Evolutionary conservation across 805 yeast genomes (phyloP).

Genomic region (Schwanniomyces vanrijiae): DNA sequence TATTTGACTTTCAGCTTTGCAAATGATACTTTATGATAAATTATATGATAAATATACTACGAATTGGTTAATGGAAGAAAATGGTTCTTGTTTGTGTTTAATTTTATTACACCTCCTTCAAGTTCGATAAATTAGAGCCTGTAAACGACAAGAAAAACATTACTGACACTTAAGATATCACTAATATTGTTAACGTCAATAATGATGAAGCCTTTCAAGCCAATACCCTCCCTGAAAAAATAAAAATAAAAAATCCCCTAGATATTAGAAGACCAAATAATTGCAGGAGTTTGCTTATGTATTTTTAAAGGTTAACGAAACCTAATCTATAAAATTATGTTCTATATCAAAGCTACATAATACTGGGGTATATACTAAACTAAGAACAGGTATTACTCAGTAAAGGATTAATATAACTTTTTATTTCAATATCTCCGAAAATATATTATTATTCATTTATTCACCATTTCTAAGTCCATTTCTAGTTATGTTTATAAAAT

Average conservation of each 20-base stretch:
- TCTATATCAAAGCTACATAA: conserved; percentile 50
- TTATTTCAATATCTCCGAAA: conserved; percentile 37
- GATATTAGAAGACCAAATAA: conserved; percentile 49
- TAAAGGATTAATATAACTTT: conserved; percentile 50
- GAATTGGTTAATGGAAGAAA: conserved; percentile 50
- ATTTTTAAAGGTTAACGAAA: conserved; percentile 43
- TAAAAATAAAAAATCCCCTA: conserved; percentile 41
- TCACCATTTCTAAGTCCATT: conserved; percentile 14
- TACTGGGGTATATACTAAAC: conserved; percentile 54
- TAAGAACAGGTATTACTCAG: conserved; percentile 50
- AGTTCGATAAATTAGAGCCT: conserved; percentile 36
- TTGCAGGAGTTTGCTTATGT: conserved; percentile 59
- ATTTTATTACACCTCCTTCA: conserved; percentile 61
- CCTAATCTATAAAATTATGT: conserved; percentile 33
- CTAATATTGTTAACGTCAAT: conserved; percentile 46
- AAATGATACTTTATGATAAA: conserved; percentile 54
- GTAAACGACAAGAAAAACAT: conserved; percentile 21
- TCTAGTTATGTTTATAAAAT: conserved; percentile 7
- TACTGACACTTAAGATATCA: conserved; percentile 38
- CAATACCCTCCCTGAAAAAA: too few relatives aligned
- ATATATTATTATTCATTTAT: conserved; percentile 18
- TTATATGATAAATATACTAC: conserved; percentile 61
- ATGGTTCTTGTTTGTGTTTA: conserved; percentile 59
- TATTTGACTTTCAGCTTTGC: conserved; percentile 51
- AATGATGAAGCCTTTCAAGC: conserved; percentile 61